Conservation (phyloP, 208 protist genomes). For the Chromosphaera perkinsii region DNA sequence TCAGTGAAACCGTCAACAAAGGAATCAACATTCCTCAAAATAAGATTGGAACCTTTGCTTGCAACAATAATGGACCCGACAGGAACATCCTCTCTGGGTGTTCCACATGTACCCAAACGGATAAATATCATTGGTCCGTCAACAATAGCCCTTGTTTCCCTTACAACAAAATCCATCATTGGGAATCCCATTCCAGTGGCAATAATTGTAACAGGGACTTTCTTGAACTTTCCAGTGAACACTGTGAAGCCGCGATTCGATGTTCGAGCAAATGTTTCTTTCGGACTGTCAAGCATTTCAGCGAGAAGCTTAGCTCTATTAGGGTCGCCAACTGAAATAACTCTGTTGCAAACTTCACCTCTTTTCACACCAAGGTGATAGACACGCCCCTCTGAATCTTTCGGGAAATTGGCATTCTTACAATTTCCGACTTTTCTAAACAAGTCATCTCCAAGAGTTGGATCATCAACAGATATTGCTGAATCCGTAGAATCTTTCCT, state of each 20-base stretch:
- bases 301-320: conserved; percentile 23
- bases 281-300: conserved; percentile 13
- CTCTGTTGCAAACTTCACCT: conserved; percentile 49
- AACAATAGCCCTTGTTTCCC: conserved; percentile 42
- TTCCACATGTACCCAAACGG: conserved; percentile 55
- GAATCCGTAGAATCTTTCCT: too few relatives aligned
- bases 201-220: conserved; percentile 48
- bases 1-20: background rate
- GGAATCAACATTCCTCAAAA: conserved; percentile 21
- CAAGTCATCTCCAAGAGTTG: too few relatives aligned
- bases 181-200: conserved; percentile 53
- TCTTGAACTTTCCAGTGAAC: conserved; percentile 44
- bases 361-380: conserved; percentile 51
- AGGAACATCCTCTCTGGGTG: conserved; percentile 15
- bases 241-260: conserved; percentile 39
- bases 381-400: conserved; percentile 43
- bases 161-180: conserved; percentile 58
- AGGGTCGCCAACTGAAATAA: conserved; percentile 48
- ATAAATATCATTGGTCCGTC: conserved; percentile 47
- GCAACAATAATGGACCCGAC: conserved; percentile 43
- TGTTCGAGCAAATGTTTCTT: background rate
- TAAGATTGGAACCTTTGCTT: background rate
- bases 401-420: conserved; percentile 48
- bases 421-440: background rate
- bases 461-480: too few relatives aligned